These are phyloP conservation scores for Suillus ampliporus DNA, from an alignment of 768 basidiomycete genomes.

Conservation along the genomic window DNA sequence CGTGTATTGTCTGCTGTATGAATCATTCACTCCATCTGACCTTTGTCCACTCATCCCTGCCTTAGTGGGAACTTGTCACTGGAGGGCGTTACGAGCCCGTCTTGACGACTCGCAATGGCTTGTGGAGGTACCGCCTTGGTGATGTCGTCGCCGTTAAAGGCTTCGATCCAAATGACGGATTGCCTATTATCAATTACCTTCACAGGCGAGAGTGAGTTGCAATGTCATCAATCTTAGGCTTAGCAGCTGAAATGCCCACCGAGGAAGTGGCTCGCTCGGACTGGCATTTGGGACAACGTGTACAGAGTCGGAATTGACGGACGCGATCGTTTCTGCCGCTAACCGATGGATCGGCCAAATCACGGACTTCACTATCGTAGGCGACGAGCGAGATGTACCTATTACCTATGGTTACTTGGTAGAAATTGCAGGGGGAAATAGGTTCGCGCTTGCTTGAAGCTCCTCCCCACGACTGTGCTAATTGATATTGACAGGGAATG, in stretches of 20 bases:
- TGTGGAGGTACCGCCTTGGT: slow-evolving; percentile 17
- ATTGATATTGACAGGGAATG: not conserved
- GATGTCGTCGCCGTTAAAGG: slow-evolving; percentile 17
- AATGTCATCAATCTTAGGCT: not conserved
- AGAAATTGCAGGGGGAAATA: slow-evolving; percentile 9
- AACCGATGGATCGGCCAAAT: slow-evolving; percentile 22
- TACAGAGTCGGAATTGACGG: slow-evolving; percentile 26
- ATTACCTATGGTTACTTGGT: slow-evolving; percentile 18
- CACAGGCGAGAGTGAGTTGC: slow-evolving; percentile 16
- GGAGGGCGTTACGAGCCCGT: slow-evolving; percentile 15
- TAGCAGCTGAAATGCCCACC: not conserved
- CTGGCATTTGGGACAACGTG: not conserved
- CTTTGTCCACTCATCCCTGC: not conserved
- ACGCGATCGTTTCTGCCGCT: slow-evolving; percentile 18
- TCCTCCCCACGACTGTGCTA: not conserved
- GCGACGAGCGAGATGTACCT: slow-evolving; percentile 22
- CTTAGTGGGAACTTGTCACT: slow-evolving; percentile 10
- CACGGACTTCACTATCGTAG: slow-evolving; percentile 27
- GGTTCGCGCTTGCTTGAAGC: slow-evolving; percentile 6
- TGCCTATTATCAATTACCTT: slow-evolving; percentile 12
- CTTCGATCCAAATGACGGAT: slow-evolving; percentile 15
- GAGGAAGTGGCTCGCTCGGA: not conserved
- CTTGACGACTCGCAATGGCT: slow-evolving; percentile 16
- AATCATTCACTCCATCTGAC: too few relatives aligned
- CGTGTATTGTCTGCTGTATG: slow-evolving; percentile 3